A percentile compares a stretch with the other conserved stretches of the same genome.
Conservation (phyloP, 1,284 basidiomycete species). For the Boletus semigastroideus region DNA sequence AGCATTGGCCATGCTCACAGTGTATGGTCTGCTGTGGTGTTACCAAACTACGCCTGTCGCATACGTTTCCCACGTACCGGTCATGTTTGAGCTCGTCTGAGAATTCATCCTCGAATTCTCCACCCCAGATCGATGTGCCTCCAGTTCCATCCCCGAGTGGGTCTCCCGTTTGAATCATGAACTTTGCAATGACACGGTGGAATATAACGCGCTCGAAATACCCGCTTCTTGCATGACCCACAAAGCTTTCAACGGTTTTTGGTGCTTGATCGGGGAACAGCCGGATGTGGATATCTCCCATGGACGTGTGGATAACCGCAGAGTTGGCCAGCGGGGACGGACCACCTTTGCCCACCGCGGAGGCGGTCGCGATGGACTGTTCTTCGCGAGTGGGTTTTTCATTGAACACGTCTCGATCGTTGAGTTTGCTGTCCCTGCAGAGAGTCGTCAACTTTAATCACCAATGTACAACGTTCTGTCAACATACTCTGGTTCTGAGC, state of each 20-base stretch:
- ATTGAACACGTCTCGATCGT: slow-evolving; percentile 97
- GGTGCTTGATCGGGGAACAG: slow-evolving; percentile 92
- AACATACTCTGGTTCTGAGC: slow-evolving; percentile 84
- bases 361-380: slow-evolving; percentile 81
- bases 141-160: slow-evolving; percentile 97
- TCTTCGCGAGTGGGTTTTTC: slow-evolving; percentile 97
- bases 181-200: slow-evolving; percentile 98
- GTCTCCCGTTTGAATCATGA: slow-evolving; percentile 99
- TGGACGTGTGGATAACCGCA: slow-evolving; percentile 92
- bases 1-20: slow-evolving; percentile 99
- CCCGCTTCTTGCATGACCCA: slow-evolving; percentile 87
- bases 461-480: slow-evolving; percentile 10
- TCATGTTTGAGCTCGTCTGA: slow-evolving; percentile 87
- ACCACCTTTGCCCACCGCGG: slow-evolving; percentile 48
- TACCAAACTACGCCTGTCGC: slow-evolving; percentile 1
- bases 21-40: slow-evolving; percentile 71
- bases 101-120: slow-evolving; percentile 96
- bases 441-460: slow-evolving; percentile 1
- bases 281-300: slow-evolving; percentile 91
- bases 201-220: slow-evolving; percentile 96
- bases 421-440: slow-evolving; percentile 77
- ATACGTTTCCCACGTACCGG: slow-evolving; percentile 48
- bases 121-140: slow-evolving; percentile 94
- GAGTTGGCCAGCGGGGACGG: slow-evolving; percentile 69
- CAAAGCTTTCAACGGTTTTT: slow-evolving; percentile 97